Evolutionary conservation across 129 eudicot genomes (phyloP).

Genomic region (Silybum marianum): DNA sequence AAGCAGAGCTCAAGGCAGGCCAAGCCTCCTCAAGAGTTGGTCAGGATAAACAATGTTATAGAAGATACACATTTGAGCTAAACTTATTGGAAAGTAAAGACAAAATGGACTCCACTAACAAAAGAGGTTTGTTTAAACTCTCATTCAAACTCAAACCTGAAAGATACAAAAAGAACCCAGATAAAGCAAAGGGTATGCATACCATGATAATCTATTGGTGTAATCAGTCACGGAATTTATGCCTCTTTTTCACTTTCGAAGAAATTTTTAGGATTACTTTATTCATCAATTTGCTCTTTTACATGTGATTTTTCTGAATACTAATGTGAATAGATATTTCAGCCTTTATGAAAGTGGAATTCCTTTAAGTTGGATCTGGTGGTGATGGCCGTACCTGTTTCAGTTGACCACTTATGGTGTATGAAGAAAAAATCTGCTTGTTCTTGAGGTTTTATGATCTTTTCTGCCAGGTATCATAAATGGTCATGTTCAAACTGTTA

Average conservation of each 20-base stretch:
- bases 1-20: constrained; percentile 1
- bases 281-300: constrained; percentile 21
- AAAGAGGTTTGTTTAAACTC: constrained; percentile 22
- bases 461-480: background rate
- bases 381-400: constrained; percentile 31
- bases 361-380: constrained; percentile 32
- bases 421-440: background rate
- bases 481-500: background rate
- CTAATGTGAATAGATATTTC: constrained; percentile 11
- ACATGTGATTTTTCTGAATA: constrained; percentile 4
- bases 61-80: background rate
- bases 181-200: constrained; percentile 29
- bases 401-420: constrained; percentile 19
- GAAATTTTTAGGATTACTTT: constrained; percentile 27
- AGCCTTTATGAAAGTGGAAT: constrained; percentile 33
- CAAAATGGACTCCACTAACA: constrained; percentile 12
- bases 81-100: background rate
- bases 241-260: constrained; percentile 34
- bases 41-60: background rate
- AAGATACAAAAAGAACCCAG: constrained; percentile 17
- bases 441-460: constrained; percentile 15
- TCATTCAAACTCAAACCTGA: constrained; percentile 9
- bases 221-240: constrained; percentile 31
- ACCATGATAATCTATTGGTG: constrained; percentile 25
- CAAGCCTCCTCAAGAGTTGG: background rate